Base-by-base conservation (phyloP, 2,329 filamentous ascomycete species). In the Colletotrichum limetticola region DNA sequence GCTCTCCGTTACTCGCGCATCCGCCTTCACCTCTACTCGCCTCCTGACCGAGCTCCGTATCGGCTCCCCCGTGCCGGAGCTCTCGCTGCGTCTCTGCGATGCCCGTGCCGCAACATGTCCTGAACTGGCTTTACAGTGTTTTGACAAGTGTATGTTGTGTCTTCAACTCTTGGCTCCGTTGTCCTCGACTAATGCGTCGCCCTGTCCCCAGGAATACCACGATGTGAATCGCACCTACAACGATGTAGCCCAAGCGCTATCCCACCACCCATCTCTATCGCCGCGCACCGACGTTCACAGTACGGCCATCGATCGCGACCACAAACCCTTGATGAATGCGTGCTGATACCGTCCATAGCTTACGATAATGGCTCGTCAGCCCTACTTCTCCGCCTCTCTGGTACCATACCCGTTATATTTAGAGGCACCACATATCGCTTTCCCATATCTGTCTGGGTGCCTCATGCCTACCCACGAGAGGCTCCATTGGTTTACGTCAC, bases 271-370 rank as follows among this genome's bases (percentile, higher is more conserved):
- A 8, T 93, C 94, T 2, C 87, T 99, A 26, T 90, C 92, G 9
- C 95, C 95, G 30, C 91, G 94, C 77, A 99, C 97, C 74, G 95
- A 98, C 82, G 95, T 98, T 64, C 97, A 98, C 84, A 98, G 95
- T 97, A 89, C 78, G 91, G 65, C 16, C 58, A 67, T 66, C 46
- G 61, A 46, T 52, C 73, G 71, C 71, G 42, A 71, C 46, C 65
- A 57, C 5, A 4, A n/a, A 9, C 63, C 19, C 53, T 62, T 49
- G 7, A 42, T 56, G 46, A 66, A 26, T 24, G 14, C 16, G 74
- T 75, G 74, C 79, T 79, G 67, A 80, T 75, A 75, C 64, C 60
- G 63, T 57, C 7, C 67, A 24, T 79, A 97, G 95, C 96, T 68
- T 97, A 95, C 81, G 93, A 98, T 77, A 94, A 94, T 86, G 97